Conservation (phyloP, 2,329 filamentous ascomycete species). For the Ophiostoma angusticollis region DNA sequence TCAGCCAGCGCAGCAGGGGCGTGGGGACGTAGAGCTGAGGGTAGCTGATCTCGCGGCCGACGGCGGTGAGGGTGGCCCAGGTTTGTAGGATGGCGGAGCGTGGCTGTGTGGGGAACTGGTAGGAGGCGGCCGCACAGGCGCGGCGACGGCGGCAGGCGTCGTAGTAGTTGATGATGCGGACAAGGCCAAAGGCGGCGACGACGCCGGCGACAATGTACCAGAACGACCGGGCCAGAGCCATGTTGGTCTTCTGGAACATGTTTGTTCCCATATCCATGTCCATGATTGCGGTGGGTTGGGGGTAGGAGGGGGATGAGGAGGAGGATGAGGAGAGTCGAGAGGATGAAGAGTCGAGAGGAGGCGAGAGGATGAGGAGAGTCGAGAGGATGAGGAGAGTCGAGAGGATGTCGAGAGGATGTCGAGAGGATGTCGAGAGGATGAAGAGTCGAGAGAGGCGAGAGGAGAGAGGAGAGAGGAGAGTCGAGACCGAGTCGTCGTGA, state of each 20-base stretch:
- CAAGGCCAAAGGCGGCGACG: conserved; percentile 27
- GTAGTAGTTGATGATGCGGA: conserved; percentile 31
- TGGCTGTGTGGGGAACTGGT: conserved; percentile 40
- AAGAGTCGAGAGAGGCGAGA: not conserved
- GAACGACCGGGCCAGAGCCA: conserved; percentile 38
- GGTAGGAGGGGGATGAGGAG: not conserved
- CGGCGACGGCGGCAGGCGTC: conserved; percentile 28
- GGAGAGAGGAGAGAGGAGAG: not conserved
- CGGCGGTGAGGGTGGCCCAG: conserved; percentile 47
- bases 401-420: not conserved
- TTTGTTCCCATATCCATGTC: conserved; percentile 24
- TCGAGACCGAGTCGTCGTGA: too few relatives aligned
- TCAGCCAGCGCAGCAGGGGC: conserved; percentile 39
- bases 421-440: not conserved
- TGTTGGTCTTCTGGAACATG: conserved; percentile 33
- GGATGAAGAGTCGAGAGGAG: not conserved
- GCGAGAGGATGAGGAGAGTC: not conserved
- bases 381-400: too few relatives aligned
- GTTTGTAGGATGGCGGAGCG: conserved; percentile 30
- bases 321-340: not conserved
- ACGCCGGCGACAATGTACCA: conserved; percentile 46
- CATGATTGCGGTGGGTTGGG: conserved; percentile 9
- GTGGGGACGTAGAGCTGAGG: conserved; percentile 39
- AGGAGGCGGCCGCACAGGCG: conserved; percentile 28
- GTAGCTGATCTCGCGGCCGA: conserved; percentile 42